A percentile compares a stretch with the other conserved stretches of the same genome.
These are phyloP conservation scores for Diaporthe sp. DNA, from an alignment of 2,329 filamentous ascomycete genomes.

Conservation along the genomic window DNA sequence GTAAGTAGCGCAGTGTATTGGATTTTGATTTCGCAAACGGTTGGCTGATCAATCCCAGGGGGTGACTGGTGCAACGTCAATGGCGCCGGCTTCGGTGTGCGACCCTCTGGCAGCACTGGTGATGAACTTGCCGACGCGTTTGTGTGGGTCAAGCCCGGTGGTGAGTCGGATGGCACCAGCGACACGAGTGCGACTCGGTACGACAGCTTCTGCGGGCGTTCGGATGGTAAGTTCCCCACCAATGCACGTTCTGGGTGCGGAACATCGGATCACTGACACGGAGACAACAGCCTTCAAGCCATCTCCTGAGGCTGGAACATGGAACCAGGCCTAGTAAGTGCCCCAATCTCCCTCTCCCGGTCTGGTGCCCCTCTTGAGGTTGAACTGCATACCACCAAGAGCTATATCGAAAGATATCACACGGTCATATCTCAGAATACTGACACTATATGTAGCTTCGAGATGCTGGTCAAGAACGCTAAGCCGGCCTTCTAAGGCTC, in stretches of 20 bases:
- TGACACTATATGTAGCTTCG: conserved; percentile 48
- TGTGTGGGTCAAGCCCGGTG: conserved; percentile 78
- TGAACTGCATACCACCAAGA: neutral
- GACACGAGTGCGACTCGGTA: conserved; percentile 60
- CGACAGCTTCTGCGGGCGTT: conserved; percentile 62
- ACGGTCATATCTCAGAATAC: neutral
- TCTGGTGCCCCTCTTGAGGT: neutral
- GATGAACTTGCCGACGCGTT: conserved; percentile 72
- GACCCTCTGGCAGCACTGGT: conserved; percentile 69
- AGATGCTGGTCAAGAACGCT: conserved; percentile 65
- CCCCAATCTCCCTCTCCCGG: too few species aligned
- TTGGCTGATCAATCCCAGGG: conserved; percentile 31
- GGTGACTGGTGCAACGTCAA: conserved; percentile 57
- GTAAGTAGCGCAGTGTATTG: conserved; percentile 31
- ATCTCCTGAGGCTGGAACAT: conserved; percentile 75
- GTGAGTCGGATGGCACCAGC: conserved; percentile 64
- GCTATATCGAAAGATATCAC: rapidly evolving
- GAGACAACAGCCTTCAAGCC: conserved; percentile 61
- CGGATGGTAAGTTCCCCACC: conserved; percentile 42
- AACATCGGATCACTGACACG: neutral
- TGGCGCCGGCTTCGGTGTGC: conserved; percentile 70
- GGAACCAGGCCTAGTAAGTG: conserved; percentile 67
- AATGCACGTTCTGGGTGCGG: rapidly evolving
- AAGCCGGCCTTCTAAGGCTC: conserved; percentile 58
- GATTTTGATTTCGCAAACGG: neutral